These are phyloP conservation scores for Zygosaccharomyces sapae DNA, from an alignment of 1,139 yeast species.

Conservation along the genomic window DNA sequence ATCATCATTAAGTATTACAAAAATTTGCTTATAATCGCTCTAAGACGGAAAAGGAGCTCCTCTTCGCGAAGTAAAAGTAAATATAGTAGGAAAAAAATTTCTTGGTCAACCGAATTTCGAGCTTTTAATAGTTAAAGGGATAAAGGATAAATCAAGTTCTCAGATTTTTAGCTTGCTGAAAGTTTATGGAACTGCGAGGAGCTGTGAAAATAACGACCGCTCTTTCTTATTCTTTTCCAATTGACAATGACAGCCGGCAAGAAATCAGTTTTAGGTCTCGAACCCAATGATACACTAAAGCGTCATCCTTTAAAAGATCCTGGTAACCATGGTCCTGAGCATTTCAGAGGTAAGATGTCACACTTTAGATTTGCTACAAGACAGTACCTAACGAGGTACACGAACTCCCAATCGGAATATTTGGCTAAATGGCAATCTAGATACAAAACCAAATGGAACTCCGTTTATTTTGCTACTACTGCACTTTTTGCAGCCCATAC, in stretches of 20 bases:
- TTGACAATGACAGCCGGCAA: conserved; percentile 1
- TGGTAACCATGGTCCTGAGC: conserved; percentile 65
- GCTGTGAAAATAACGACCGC: neutral
- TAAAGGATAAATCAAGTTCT: neutral
- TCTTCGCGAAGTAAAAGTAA: neutral
- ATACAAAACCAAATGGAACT: conserved; percentile 52
- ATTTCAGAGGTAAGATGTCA: conserved; percentile 58
- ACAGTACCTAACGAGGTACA: conserved; percentile 50
- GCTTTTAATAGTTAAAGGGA: neutral
- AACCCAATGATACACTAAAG: conserved; percentile 27
- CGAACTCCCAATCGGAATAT: conserved; percentile 63
- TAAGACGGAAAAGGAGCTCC: neutral
- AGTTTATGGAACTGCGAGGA: neutral
- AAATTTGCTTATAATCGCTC: neutral
- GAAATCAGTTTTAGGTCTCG: neutral
- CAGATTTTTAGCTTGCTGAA: neutral
- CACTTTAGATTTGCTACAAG: conserved; percentile 59
- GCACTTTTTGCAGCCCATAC: conserved; percentile 93
- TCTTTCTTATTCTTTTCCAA: neutral
- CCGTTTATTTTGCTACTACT: conserved; percentile 78
- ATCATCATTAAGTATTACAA: neutral
- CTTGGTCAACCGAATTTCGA: neutral
- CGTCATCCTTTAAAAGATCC: conserved; percentile 48
- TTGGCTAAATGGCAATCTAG: conserved; percentile 55
- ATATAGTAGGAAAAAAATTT: neutral